These are phyloP conservation scores for Rhodotorula sp. DNA, from an alignment of 1,284 basidiomycete species.

Conservation along the genomic window DNA sequence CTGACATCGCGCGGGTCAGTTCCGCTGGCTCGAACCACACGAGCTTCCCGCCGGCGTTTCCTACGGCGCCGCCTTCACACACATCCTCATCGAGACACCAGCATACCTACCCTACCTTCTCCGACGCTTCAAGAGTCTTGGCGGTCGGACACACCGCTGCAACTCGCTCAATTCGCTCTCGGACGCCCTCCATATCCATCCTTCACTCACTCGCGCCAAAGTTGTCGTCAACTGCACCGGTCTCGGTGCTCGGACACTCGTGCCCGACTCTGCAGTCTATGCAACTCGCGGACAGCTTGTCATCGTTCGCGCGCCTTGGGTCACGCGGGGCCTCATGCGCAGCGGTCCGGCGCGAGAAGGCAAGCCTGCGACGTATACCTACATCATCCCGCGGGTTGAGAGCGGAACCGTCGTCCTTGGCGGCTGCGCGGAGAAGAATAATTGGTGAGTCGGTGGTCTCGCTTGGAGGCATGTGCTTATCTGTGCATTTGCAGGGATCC, in stretches of 20 bases:
- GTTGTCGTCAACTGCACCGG: conserved; percentile 41
- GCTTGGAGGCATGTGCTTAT: neutral
- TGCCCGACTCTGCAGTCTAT: conserved; percentile 56
- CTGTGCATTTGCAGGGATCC: conserved; percentile 54
- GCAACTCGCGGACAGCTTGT: conserved; percentile 60
- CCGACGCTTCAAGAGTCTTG: conserved; percentile 60
- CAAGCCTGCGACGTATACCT: conserved; percentile 56
- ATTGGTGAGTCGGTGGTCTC: conserved; percentile 56
- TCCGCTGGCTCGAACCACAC: conserved; percentile 54
- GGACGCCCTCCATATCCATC: conserved; percentile 1
- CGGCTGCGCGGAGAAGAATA: conserved; percentile 61
- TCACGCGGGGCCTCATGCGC: conserved; percentile 62
- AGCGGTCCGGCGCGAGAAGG: conserved; percentile 47
- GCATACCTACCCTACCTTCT: conserved; percentile 68
- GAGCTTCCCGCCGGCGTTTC: conserved; percentile 54
- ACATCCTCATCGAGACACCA: conserved; percentile 66
- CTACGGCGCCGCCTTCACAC: conserved; percentile 61
- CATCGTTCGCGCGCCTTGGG: conserved; percentile 57
- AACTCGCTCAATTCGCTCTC: conserved; percentile 31
- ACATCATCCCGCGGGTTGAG: conserved; percentile 61
- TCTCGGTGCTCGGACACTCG: conserved; percentile 46
- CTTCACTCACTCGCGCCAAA: neutral
- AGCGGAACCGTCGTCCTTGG: conserved; percentile 62
- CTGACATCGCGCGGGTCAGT: conserved; percentile 51
- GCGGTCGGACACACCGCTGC: conserved; percentile 61